Evolutionary conservation across 202 grass and related monocot species (phyloP), one percentile per base, ranked within the genome.

Genomic region (Brachypodium distachyon): DNA sequence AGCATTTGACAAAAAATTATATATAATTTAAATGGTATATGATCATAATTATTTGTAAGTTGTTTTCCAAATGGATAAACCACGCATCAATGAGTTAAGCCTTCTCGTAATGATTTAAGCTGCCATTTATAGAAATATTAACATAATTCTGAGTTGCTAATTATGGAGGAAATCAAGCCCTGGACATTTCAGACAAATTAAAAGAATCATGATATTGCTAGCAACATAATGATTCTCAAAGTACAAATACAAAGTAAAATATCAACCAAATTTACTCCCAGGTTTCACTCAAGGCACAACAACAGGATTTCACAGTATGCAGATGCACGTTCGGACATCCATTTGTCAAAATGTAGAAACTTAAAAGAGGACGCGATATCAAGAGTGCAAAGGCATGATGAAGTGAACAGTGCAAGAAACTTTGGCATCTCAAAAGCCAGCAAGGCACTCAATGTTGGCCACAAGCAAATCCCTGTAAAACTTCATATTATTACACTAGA

Each of bases 401-500:
- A 36, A 60, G 42, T 61, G 75, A 19, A 70, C 7, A 36, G 48
- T 26, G 6, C 46, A 34, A 73, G 25, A 59, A 73, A 67, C 51
- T 81, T 77, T 28, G 58, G 59, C 63, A 80, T 76, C 71, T 36
- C 67, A 48, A 9, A 80, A 66, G 48, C 40, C 9, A 4, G 17
- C 31, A 48, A 31, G 25, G 51, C 50, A 74, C 18, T 67, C 50
- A 60, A 34, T 51, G 29, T 56, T 56, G 47, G 65, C 11, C 43
- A 75, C 32, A 77, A 77, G 66, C 51, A 62, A 74, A 68, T 28
- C 72, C 71, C 11, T 51, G 55, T 81, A 16, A 65, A 88, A 81
- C 29, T 71, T 63, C 14, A 69, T 66, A 81, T 81, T 88, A 84
- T 88, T 88, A 84, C 57, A 81, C 54, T 58, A 25, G 43, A 32